Base-by-base conservation (phyloP, 345 rosid genomes). In the Laguncularia racemosa region DNA sequence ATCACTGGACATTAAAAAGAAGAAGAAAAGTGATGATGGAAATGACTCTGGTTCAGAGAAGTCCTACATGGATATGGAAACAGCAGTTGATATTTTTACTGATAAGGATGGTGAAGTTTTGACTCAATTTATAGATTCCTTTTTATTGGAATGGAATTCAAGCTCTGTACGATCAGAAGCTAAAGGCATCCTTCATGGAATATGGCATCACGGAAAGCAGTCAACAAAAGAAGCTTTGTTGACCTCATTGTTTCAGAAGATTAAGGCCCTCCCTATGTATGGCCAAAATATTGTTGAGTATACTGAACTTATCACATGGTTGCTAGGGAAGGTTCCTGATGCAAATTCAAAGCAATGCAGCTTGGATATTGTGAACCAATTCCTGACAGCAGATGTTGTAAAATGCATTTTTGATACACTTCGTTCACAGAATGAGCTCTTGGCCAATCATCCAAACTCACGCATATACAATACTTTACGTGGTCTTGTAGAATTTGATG, bases 381-480 rank as follows among this genome's bases (percentile, higher is more conserved):
- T 96, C 78, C 74, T 93, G 76, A 87, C 79, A 58, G 60, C 85
- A 67, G 95, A 89, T 65, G 86, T 84, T 52, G 67, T 89, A 69
- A 79, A 69, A 71, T 78, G 84, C 74, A 84, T 89, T 70, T 87
- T 87, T 75, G 97, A 93, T 78, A 77, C 95, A 21, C 86, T 93
- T 60, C 99, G 81, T 71, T 78, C 81, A 48, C 99, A 93, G 74
- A 93, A 93, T 74, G 99, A 93, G 67, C 96, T 93, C 55, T 71
- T 93, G 71, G 99, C 99, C 66, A 89, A 93, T 76, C 99, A 93
- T 78, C 99, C 97, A 54, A 89, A 93, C 82, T 93, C 99, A 52
- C 92, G 95, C 64, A 86, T 93, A 61, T 93, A 93, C 71, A 93
- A 78, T 67, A 85, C 97, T 54, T 76, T 89, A 76, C 81, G 95